Percentiles rank a stretch among this genome's conserved stretches.
These are phyloP conservation scores for Xylaria telfairii DNA, from an alignment of 495 filamentous ascomycete genomes.

Conservation along the genomic window DNA sequence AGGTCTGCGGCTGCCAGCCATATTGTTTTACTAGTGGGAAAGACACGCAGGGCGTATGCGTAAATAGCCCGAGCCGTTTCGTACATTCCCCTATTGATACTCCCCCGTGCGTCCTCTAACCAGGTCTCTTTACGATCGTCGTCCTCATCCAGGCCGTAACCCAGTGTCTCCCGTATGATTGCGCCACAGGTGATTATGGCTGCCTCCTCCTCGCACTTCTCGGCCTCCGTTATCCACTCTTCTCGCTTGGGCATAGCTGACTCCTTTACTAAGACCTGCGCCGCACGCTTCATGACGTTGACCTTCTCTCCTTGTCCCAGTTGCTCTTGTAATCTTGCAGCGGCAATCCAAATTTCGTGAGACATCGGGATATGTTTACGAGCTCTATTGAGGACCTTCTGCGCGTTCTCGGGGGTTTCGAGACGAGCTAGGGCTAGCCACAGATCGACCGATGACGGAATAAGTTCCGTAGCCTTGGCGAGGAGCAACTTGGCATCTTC, in stretches of 20 bases:
- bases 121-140: conserved; percentile 94
- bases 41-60: conserved; percentile 86
- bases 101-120: conserved; percentile 87
- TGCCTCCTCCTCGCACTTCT: conserved; percentile 92
- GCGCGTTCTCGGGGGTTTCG: conserved; percentile 87
- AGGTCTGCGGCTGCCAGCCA: conserved; percentile 92
- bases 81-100: conserved; percentile 78
- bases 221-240: conserved; percentile 94
- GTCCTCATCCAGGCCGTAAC: conserved; percentile 93
- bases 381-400: conserved; percentile 92
- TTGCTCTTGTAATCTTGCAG: conserved; percentile 89
- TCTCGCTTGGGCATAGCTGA: conserved; percentile 96
- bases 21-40: conserved; percentile 78
- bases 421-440: conserved; percentile 93
- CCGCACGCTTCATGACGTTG: conserved; percentile 92
- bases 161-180: conserved; percentile 91
- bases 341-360: conserved; percentile 95
- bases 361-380: conserved; percentile 91
- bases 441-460: conserved; percentile 89
- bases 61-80: conserved; percentile 94
- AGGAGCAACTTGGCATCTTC: conserved; percentile 85
- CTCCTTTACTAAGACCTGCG: conserved; percentile 86
- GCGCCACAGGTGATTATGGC: conserved; percentile 83
- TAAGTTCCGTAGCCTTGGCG: conserved; percentile 91
- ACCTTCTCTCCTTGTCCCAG: conserved; percentile 72